Percentiles rank a stretch among this genome's conserved stretches.
Conservation (phyloP, 371 early-diverging fungal genomes). For the Saksenaea vasiformis region DNA sequence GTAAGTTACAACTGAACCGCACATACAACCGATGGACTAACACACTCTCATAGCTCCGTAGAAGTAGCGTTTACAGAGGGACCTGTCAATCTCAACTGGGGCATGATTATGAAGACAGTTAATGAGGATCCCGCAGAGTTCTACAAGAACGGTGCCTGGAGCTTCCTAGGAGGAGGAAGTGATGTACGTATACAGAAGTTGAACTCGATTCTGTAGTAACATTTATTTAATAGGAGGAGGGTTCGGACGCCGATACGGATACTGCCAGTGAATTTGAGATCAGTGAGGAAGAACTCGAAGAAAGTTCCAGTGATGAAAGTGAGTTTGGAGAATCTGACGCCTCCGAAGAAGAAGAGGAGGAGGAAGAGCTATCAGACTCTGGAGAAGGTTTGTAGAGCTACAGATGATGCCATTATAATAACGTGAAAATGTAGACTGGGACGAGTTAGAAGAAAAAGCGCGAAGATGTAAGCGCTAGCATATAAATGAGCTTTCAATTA, state of each 20-base stretch:
- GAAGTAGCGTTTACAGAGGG: constrained; percentile 98
- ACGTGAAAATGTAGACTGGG: constrained; percentile 62
- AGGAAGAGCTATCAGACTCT: constrained; percentile 65
- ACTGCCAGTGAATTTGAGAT: constrained; percentile 66
- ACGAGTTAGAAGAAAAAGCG: constrained; percentile 80
- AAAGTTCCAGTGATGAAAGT: constrained; percentile 71
- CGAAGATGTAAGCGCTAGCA: constrained; percentile 46
- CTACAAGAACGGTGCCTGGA: constrained; percentile 98
- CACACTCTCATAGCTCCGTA: constrained; percentile 62
- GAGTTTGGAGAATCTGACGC: constrained; percentile 64
- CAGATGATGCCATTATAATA: neutral
- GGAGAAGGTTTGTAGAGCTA: constrained; percentile 37
- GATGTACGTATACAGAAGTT: constrained; percentile 49
- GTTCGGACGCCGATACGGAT: constrained; percentile 55
- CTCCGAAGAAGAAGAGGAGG: constrained; percentile 61
- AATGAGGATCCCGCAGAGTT: constrained; percentile 96
- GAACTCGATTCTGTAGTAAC: neutral
- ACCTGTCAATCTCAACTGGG: constrained; percentile 98
- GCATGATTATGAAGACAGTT: constrained; percentile 98
- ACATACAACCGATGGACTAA: neutral
- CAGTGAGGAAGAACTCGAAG: constrained; percentile 49
- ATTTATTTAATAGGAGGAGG: constrained; percentile 35
- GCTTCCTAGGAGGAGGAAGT: constrained; percentile 77
- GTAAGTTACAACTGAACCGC: constrained; percentile 41
- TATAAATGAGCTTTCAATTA: neutral